phyloP scores from a whole-genome alignment of 129 eudicot genomes.

The Saposhnikovia divaricata region DNA sequence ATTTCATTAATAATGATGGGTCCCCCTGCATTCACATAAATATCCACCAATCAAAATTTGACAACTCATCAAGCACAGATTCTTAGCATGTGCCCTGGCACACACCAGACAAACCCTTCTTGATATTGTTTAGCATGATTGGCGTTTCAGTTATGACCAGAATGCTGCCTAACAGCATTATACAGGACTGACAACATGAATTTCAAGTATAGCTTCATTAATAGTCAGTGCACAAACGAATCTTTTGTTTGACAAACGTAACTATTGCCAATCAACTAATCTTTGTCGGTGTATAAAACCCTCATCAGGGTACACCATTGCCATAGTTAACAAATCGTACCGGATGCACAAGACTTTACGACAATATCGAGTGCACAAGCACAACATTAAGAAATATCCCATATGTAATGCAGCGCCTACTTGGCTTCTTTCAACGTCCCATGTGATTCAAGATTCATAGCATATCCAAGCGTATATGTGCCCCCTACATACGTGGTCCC shows the following conservation, averaged over 20 bases:
- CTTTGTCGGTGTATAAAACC: no score
- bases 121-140: not conserved
- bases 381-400: not conserved
- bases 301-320: no score
- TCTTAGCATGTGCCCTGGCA: no score
- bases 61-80: no score
- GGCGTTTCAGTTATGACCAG: not conserved
- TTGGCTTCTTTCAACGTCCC: not conserved
- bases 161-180: not conserved
- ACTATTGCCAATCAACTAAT: not conserved
- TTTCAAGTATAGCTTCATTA: not conserved
- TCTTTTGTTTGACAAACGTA: not conserved
- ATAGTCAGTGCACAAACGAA: not conserved
- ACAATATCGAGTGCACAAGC: not conserved
- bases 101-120: no score
- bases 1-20: no score
- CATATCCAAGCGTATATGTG: not conserved
- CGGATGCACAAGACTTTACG: not conserved
- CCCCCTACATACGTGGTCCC: conserved; percentile 1
- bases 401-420: not conserved
- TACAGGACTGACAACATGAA: not conserved
- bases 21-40: no score
- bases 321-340: not conserved
- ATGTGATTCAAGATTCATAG: not conserved
- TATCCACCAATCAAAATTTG: no score